phyloP scores from a whole-genome alignment of 163 green algal genomes.

The Picocystis sp. region DNA sequence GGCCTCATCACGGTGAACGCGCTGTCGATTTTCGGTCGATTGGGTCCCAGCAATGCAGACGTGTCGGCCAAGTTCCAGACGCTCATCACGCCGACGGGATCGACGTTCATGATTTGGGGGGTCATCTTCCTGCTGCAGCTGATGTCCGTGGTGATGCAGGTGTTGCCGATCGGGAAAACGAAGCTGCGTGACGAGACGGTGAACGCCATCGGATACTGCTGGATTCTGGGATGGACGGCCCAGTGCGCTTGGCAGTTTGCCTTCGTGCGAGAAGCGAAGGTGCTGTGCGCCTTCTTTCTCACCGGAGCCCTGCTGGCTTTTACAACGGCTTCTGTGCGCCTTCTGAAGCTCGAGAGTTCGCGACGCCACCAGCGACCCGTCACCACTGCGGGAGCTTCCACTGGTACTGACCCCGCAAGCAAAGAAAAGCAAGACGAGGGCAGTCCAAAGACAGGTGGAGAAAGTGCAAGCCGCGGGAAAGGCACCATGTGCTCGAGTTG shows the following conservation, averaged over 20 bases:
- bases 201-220: slow-evolving; percentile 31
- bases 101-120: slow-evolving; percentile 43
- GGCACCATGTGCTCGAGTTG: no score
- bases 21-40: slow-evolving; percentile 14
- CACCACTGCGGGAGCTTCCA: no score
- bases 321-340: slow-evolving; percentile 11
- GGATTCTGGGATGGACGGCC: slow-evolving; percentile 33
- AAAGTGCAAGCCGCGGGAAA: no score
- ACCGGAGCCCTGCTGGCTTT: slow-evolving; percentile 18
- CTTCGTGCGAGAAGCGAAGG: slow-evolving; percentile 27
- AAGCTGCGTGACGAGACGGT: slow-evolving; percentile 16
- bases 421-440: no score
- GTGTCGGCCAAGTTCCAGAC: slow-evolving; percentile 26
- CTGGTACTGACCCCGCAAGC: no score
- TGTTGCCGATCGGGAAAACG: slow-evolving; percentile 23
- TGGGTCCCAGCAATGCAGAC: slow-evolving; percentile 32
- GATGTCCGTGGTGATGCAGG: slow-evolving; percentile 25
- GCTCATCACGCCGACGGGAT: slow-evolving; percentile 36
- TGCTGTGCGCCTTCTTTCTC: slow-evolving; percentile 19
- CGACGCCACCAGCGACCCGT: neutral
- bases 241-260: slow-evolving; percentile 29
- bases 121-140: slow-evolving; percentile 42
- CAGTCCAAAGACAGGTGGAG: no score
- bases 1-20: slow-evolving; percentile 35
- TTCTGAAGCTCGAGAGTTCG: slow-evolving; percentile 8